Percentiles rank a stretch among this genome's conserved stretches.
These are phyloP conservation scores for Cucumis sativus DNA, from an alignment of 306 rosid species.

Conservation along the genomic window DNA sequence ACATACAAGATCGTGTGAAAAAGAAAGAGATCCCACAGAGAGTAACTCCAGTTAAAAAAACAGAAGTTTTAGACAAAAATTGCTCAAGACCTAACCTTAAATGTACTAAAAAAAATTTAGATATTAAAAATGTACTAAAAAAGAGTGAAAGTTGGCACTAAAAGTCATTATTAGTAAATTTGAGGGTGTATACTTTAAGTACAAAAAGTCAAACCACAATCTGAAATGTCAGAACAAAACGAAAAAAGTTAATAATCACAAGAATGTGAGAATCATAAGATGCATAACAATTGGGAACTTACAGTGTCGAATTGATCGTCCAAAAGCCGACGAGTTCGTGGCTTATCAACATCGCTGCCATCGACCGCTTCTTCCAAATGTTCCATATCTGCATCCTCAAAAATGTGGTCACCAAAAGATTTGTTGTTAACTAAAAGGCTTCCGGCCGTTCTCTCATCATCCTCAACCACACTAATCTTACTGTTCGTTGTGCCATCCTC, in stretches of 20 bases:
- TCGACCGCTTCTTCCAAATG: background rate
- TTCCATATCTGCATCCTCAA: slow-evolving; percentile 10
- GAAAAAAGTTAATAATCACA: background rate
- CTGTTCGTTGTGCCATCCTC: slow-evolving; percentile 4
- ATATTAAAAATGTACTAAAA: background rate
- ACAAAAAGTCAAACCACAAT: background rate
- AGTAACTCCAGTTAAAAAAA: background rate
- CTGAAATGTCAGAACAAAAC: background rate
- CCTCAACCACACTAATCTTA: slow-evolving; percentile 8
- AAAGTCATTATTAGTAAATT: background rate
- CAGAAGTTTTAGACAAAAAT: background rate
- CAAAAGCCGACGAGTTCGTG: slow-evolving; percentile 47
- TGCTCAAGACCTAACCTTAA: background rate
- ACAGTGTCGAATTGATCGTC: slow-evolving; percentile 84
- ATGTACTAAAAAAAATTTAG: too few species aligned
- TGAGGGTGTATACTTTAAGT: background rate
- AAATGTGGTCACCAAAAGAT: slow-evolving; percentile 9
- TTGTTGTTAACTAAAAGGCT: background rate
- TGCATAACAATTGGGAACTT: slow-evolving; percentile 18
- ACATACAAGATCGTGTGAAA: background rate
- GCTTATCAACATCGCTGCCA: slow-evolving; percentile 24
- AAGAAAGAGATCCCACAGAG: background rate
- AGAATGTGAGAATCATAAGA: background rate
- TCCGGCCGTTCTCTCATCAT: background rate
- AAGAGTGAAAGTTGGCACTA: background rate